Percentiles rank a stretch among this genome's conserved stretches.
Evolutionary conservation across 495 filamentous ascomycete species (phyloP).

Genomic region (Hyaloscypha bicolor): DNA sequence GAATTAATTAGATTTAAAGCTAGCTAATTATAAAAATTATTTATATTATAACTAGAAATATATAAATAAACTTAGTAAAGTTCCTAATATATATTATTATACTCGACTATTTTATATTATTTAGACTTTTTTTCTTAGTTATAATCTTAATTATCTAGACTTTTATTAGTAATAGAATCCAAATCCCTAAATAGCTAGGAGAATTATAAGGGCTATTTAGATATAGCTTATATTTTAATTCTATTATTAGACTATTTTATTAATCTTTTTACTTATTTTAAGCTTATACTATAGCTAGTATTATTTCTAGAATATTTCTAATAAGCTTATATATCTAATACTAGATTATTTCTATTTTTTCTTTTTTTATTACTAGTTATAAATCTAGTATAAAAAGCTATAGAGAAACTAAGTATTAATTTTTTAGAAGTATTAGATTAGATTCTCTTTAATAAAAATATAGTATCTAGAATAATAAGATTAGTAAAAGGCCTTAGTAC

Average conservation of each 20-base stretch:
- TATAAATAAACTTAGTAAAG: slow-evolving; percentile 36
- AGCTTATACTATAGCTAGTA: slow-evolving; percentile 45
- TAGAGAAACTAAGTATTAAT: slow-evolving; percentile 16
- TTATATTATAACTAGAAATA: slow-evolving; percentile 39
- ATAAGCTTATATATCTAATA: slow-evolving; percentile 38
- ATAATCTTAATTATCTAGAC: slow-evolving; percentile 30
- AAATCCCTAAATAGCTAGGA: no score
- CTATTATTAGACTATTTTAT: slow-evolving; percentile 39
- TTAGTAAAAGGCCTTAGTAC: no score
- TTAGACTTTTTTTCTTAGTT: slow-evolving; percentile 32
- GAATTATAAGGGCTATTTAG: no score
- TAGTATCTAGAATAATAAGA: not conserved
- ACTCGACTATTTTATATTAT: slow-evolving; percentile 30
- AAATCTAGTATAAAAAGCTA: slow-evolving; percentile 38
- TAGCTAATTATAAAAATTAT: slow-evolving; percentile 39
- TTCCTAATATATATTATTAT: slow-evolving; percentile 42
- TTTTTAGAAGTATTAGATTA: slow-evolving; percentile 19
- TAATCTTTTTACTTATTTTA: slow-evolving; percentile 56
- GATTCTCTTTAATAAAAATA: not conserved
- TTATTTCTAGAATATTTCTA: slow-evolving; percentile 45
- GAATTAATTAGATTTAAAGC: slow-evolving; percentile 39
- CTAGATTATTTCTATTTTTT: slow-evolving; percentile 34
- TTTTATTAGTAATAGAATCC: no score
- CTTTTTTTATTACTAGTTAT: slow-evolving; percentile 38
- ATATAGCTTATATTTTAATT: slow-evolving; percentile 16